Evolutionary conservation across 352 stramenopile species (phyloP).

Genomic region (Globisporangium uncinulatum): DNA sequence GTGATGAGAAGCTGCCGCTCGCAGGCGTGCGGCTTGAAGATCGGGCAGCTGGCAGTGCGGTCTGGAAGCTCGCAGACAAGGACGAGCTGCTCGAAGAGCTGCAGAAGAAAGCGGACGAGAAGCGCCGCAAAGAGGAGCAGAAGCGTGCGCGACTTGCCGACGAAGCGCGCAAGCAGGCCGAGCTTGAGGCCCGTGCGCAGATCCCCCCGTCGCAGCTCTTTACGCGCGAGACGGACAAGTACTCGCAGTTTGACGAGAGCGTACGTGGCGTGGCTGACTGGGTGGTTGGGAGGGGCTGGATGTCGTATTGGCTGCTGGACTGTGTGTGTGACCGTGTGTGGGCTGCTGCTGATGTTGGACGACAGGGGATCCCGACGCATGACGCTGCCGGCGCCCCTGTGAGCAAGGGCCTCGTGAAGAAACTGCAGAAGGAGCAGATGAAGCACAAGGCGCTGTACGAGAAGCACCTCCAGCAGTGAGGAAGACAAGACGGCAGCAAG

Average conservation of each 20-base stretch:
- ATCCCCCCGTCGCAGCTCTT: slow-evolving; percentile 94
- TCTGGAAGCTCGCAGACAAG: slow-evolving; percentile 92
- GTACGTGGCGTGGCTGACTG: slow-evolving; percentile 20
- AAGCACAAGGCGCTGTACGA: slow-evolving; percentile 94
- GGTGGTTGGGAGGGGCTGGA: background rate
- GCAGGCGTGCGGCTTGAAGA: slow-evolving; percentile 89
- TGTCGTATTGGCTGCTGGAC: background rate
- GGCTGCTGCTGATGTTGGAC: too few species aligned
- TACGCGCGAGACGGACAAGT: slow-evolving; percentile 78
- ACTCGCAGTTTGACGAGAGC: slow-evolving; percentile 88
- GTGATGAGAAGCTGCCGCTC: slow-evolving; percentile 86
- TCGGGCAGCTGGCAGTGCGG: slow-evolving; percentile 42
- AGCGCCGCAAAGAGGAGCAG: slow-evolving; percentile 73
- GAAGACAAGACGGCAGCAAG: background rate
- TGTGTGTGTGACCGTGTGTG: background rate
- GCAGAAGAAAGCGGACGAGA: slow-evolving; percentile 71
- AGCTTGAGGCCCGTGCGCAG: slow-evolving; percentile 84
- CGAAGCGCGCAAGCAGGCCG: slow-evolving; percentile 68
- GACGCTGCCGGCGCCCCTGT: slow-evolving; percentile 89
- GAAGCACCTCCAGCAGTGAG: slow-evolving; percentile 40
- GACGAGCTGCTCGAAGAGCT: slow-evolving; percentile 79
- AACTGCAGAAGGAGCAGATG: slow-evolving; percentile 94
- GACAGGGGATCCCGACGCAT: slow-evolving; percentile 93
- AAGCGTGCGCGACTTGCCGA: slow-evolving; percentile 69
- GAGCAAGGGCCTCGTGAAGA: slow-evolving; percentile 96